Conservation (phyloP, 305 asterid species). For the Fraxinus baroniana region DNA sequence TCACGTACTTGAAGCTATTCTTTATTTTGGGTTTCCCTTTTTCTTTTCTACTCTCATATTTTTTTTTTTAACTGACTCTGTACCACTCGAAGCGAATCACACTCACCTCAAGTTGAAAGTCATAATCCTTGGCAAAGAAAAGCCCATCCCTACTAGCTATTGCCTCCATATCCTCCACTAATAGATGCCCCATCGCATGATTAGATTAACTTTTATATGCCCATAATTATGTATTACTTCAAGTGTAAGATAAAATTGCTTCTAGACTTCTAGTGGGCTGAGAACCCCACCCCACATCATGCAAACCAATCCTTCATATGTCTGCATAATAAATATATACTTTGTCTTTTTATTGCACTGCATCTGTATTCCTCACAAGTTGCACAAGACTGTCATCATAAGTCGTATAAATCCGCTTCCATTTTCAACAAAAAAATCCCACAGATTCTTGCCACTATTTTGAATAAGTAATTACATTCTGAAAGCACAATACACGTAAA, state of each 20-base stretch:
- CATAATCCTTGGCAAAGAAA: neutral
- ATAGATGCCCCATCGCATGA: neutral
- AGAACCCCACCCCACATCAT: neutral
- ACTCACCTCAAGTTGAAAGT: neutral
- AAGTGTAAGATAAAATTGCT: neutral
- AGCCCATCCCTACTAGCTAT: neutral
- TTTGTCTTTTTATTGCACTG: neutral
- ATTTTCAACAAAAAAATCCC: neutral
- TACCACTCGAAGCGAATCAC: too few relatives aligned
- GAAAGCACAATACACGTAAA: neutral
- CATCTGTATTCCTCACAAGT: neutral
- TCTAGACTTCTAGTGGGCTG: neutral
- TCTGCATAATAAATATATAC: neutral
- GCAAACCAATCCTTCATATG: neutral
- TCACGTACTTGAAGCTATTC: neutral
- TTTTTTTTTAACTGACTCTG: too few relatives aligned
- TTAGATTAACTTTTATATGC: neutral
- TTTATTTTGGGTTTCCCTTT: neutral
- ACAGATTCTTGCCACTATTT: neutral
- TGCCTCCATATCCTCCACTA: neutral
- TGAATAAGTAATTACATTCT: neutral
- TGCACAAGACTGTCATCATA: neutral
- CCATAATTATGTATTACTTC: neutral
- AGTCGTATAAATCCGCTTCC: neutral
- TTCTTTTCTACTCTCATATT: neutral